phyloP scores from a whole-genome alignment of 306 rosid genomes.

The Macrotyloma uniflorum region DNA sequence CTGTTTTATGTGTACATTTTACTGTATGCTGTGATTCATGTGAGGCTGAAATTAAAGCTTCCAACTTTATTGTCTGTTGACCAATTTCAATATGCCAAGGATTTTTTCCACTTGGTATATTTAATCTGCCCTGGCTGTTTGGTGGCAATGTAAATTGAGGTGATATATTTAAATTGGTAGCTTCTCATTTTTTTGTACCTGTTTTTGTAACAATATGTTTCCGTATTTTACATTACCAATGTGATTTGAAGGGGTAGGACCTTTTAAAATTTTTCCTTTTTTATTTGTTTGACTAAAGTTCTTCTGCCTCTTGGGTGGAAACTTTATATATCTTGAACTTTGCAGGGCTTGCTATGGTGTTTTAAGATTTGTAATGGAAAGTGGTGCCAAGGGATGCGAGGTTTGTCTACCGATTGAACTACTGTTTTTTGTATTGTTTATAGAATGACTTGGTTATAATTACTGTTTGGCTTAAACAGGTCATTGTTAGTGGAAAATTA shows the following conservation, averaged over 20 bases:
- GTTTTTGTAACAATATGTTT: background rate
- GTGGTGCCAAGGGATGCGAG: slow-evolving; percentile 26
- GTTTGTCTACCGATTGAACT: background rate
- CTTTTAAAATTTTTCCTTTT: background rate
- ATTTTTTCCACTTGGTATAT: background rate
- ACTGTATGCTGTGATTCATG: background rate
- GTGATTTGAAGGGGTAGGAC: background rate
- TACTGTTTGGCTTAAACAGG: background rate
- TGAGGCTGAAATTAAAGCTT: background rate
- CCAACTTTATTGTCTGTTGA: background rate
- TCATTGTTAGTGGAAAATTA: slow-evolving; percentile 13
- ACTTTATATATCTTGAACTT: background rate
- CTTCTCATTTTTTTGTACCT: background rate
- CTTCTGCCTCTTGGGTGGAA: background rate
- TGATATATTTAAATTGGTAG: background rate
- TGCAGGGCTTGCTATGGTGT: slow-evolving; percentile 26
- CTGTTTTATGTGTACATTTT: background rate
- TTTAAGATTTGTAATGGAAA: slow-evolving; percentile 27
- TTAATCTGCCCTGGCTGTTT: background rate
- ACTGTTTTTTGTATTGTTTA: too few species aligned
- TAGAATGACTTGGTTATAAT: background rate
- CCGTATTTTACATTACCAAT: background rate
- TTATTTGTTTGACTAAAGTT: background rate
- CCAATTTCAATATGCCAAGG: background rate
- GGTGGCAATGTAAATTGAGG: background rate